Base-by-base conservation (phyloP, 208 protist genomes). In the Blastocrithidia nonstop region DNA sequence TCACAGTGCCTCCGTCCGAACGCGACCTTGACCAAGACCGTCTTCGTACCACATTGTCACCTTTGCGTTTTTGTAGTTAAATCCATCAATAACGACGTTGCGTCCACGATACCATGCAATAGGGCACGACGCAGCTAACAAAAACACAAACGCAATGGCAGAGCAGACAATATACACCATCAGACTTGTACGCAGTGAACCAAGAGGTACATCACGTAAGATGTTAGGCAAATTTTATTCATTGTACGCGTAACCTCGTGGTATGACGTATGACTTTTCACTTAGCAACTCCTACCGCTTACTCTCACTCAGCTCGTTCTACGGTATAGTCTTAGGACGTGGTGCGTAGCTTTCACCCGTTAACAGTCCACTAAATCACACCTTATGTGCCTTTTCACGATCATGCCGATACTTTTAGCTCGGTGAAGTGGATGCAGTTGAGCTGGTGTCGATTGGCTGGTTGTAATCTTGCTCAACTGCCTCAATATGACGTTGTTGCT, bases 171-270 rank as follows among this genome's bases (percentile, higher is more conserved):
- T 32, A 45, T 74, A 69, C 8, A 74, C 29, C n/a, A 78, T 29
- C 17, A 74, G 54, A 5, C 45, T 54, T 0, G 48, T 42, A 22
- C 35, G 44, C 40, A 66, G 53, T 8, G 27, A 26, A 5, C 56
- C 57, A 9, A 33, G 24, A 24, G 72, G 72, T 23, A 44, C 54
- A 4, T 48, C 53, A 35, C 52, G 62, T 17, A 80, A 28, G 6
- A 80, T 61, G 5, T 23, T n/a, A 0, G 71, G 71, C 6, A 80
- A 41, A 33, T 54, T 51, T 3, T 42, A 45, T 17, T 44, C 26
- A 48, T 54, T 42, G 59, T 80, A 80, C 42, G 53, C 61, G 71
- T 80, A 80, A 13, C 71, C 71, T 23, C 66, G 61, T 6, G 71
- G 71, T n/a, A 80, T 53, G 9, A 57, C 46, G 52, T 75, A 80